phyloP scores from a whole-genome alignment of 129 eudicot species.

The Tanacetum coccineum region DNA sequence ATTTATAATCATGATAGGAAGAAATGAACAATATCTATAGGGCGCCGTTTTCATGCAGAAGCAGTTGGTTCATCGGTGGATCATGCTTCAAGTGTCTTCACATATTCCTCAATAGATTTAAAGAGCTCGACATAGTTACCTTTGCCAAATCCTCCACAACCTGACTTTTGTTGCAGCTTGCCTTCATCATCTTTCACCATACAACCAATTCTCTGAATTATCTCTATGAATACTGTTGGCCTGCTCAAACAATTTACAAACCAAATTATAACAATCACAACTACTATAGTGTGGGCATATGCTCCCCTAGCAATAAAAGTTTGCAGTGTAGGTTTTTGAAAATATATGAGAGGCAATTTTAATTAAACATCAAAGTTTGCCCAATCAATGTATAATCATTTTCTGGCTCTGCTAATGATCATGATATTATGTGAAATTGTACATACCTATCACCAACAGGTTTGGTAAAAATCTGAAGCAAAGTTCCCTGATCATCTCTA shows the following conservation, averaged over 20 bases:
- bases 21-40: too few species aligned
- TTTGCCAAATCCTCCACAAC: slow-evolving; percentile 98
- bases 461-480: slow-evolving; percentile 92
- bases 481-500: slow-evolving; percentile 91
- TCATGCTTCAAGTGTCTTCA: too few species aligned
- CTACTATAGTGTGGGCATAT: not conserved
- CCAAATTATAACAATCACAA: not conserved
- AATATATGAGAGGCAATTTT: too few species aligned
- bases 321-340: too few species aligned
- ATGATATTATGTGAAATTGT: not conserved
- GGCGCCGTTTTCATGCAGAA: too few species aligned
- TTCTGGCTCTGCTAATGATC: not conserved
- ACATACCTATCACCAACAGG: slow-evolving; percentile 94
- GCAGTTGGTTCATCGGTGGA: too few species aligned
- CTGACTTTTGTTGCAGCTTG: slow-evolving; percentile 72
- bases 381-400: too few species aligned
- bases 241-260: slow-evolving; percentile 38
- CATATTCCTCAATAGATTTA: not conserved
- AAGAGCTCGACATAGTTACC: slow-evolving; percentile 94
- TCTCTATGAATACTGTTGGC: slow-evolving; percentile 89
- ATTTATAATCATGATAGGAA: too few species aligned
- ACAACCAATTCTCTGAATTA: slow-evolving; percentile 91
- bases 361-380: too few species aligned
- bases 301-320: too few species aligned
- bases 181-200: slow-evolving; percentile 77